Conservation (phyloP, 1,284 basidiomycete genomes). For the Sporisorium iseilematis-ciliati region DNA sequence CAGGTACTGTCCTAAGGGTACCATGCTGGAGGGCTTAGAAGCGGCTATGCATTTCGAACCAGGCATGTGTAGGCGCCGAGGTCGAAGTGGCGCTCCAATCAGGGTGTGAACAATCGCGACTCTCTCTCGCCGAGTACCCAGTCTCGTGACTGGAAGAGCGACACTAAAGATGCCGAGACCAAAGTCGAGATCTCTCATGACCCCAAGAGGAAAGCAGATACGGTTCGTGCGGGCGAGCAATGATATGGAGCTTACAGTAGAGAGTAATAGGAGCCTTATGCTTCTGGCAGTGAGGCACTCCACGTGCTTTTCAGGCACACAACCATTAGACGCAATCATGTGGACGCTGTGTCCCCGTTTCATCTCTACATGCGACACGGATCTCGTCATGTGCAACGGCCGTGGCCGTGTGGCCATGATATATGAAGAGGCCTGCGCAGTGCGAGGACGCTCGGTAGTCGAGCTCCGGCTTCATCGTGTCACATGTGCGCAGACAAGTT, state of each 20-base stretch:
- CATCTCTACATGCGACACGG: constrained; percentile 1
- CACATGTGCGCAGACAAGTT: background rate
- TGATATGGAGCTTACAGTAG: background rate
- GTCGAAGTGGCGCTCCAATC: background rate
- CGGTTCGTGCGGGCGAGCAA: no score
- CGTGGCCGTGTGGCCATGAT: no score
- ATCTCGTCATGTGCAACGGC: background rate
- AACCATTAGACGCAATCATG: background rate
- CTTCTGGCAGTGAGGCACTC: background rate
- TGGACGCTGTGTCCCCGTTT: background rate
- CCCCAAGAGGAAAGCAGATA: background rate
- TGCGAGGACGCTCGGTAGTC: background rate
- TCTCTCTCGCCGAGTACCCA: background rate
- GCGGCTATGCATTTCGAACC: no score
- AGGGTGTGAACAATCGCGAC: background rate
- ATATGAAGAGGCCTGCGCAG: background rate
- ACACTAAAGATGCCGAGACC: background rate
- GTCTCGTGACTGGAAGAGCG: background rate
- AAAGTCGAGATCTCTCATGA: background rate
- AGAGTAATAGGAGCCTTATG: background rate
- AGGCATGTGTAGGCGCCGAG: no score
- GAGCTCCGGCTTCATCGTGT: background rate
- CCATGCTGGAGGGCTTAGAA: no score
- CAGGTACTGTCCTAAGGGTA: no score
- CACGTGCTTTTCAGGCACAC: background rate